phyloP scores from a whole-genome alignment of 2,329 filamentous ascomycete species.

The Aureobasidium pullulans region DNA sequence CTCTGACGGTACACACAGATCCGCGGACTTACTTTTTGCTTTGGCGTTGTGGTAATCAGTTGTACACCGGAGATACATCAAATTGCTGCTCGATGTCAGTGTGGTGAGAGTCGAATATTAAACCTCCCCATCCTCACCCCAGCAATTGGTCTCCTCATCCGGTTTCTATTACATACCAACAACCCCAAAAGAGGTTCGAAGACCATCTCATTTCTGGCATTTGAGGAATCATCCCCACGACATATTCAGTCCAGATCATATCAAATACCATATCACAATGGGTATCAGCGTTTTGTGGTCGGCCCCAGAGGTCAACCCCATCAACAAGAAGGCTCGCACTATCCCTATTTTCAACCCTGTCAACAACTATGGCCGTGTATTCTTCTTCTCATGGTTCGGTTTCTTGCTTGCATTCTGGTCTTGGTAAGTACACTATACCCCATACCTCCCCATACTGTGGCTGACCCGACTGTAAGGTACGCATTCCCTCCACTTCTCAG shows the following conservation, averaged over 20 bases:
- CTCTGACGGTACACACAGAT: neutral
- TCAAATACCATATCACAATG: conserved; percentile 9
- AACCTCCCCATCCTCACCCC: conserved; percentile 4
- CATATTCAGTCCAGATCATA: neutral
- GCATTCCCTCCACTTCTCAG: conserved; percentile 78
- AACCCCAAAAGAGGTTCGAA: neutral
- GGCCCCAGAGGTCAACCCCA: conserved; percentile 70
- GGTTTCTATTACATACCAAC: conserved; percentile 9
- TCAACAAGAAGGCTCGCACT: conserved; percentile 74
- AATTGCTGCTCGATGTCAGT: neutral
- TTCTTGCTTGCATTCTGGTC: conserved; percentile 86
- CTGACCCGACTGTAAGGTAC: conserved; percentile 49
- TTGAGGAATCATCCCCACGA: neutral
- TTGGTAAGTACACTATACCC: conserved; percentile 41
- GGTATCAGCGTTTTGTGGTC: conserved; percentile 30
- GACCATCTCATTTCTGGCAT: neutral
- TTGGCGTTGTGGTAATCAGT: conserved; percentile 13
- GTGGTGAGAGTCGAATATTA: conserved; percentile 2
- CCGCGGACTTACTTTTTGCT: conserved; percentile 16
- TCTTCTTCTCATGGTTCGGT: conserved; percentile 82
- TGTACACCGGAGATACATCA: conserved; percentile 13
- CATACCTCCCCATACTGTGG: neutral
- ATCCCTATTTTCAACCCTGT: conserved; percentile 72
- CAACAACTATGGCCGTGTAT: conserved; percentile 75
- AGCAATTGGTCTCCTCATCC: conserved; percentile 1